Evolutionary conservation across 139 green algal genomes (phyloP).

Genomic region (Chlamydomonas sphaeroides): DNA sequence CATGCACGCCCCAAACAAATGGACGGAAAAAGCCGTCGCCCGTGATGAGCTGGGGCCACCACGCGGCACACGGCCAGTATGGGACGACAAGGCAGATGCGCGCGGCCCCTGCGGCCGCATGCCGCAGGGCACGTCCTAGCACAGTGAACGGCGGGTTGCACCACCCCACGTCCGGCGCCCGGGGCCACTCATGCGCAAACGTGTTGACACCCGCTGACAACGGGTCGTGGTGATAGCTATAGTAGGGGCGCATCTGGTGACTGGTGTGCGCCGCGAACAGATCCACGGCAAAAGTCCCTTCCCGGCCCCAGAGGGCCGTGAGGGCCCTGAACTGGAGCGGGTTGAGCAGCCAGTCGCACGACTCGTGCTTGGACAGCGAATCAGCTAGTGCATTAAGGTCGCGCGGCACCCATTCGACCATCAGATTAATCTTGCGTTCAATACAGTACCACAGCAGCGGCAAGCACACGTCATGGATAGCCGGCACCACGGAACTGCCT

Average conservation of each 20-base stretch:
- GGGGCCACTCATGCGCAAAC: neutral
- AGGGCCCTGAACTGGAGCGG: neutral
- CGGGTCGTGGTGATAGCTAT: neutral
- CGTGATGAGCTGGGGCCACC: neutral
- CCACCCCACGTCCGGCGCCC: neutral
- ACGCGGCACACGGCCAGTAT: neutral
- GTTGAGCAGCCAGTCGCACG: slow-evolving; percentile 11
- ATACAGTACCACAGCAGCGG: slow-evolving; percentile 27
- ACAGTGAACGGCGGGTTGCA: slow-evolving; percentile 20
- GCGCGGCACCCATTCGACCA: slow-evolving; percentile 8
- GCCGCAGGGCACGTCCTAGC: neutral
- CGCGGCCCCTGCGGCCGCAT: neutral
- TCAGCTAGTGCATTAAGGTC: neutral
- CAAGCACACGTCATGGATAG: neutral
- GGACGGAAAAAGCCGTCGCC: neutral
- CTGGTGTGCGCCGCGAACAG: slow-evolving; percentile 24
- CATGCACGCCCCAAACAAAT: neutral
- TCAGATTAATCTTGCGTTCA: neutral
- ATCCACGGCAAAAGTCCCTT: neutral
- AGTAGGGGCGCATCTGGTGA: slow-evolving; percentile 2
- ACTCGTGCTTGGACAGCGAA: neutral
- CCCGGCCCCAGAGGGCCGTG: neutral
- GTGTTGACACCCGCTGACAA: neutral
- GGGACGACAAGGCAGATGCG: neutral
- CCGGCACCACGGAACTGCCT: neutral